Percentiles rank a stretch among this genome's conserved stretches.
Evolutionary conservation across 2,329 filamentous ascomycete species (phyloP).

Genomic region (Juglanconis oblonga): DNA sequence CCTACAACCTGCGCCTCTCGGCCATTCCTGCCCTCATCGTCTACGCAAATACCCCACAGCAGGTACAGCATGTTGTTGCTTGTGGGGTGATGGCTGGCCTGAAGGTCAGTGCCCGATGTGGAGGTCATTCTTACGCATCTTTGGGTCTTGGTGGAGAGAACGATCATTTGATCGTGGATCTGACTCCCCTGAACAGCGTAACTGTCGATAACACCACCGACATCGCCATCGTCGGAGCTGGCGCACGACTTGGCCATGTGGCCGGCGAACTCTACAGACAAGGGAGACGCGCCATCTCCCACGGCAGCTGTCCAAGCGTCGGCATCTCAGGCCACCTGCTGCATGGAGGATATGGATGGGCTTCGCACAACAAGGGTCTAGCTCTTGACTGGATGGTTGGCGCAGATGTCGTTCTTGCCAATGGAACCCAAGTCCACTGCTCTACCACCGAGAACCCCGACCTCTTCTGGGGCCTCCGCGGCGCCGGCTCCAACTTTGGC

Average conservation of each 20-base stretch:
- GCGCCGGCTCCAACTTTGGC: constrained; percentile 38
- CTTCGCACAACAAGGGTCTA: constrained; percentile 33
- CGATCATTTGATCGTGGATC: constrained; percentile 44
- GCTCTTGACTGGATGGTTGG: constrained; percentile 35
- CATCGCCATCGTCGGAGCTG: constrained; percentile 44
- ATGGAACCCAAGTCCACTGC: constrained; percentile 31
- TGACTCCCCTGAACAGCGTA: constrained; percentile 43
- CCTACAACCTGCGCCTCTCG: constrained; percentile 31
- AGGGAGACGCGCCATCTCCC: constrained; percentile 39
- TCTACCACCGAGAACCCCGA: constrained; percentile 35
- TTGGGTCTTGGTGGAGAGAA: constrained; percentile 47
- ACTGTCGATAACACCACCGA: constrained; percentile 36
- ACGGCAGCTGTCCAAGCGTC: constrained; percentile 51
- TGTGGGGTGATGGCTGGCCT: constrained; percentile 40
- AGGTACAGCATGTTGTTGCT: constrained; percentile 44
- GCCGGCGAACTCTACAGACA: constrained; percentile 37
- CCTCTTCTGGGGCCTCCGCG: constrained; percentile 41
- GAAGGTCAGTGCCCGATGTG: constrained; percentile 47
- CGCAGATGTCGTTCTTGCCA: constrained; percentile 35
- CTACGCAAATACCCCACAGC: constrained; percentile 36
- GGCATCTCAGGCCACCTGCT: constrained; percentile 38
- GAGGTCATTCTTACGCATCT: constrained; percentile 51
- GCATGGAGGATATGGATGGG: constrained; percentile 38
- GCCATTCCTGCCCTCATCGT: constrained; percentile 43
- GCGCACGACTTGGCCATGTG: constrained; percentile 48